These are phyloP conservation scores for Penicillium sp. DNA, from an alignment of 2,329 filamentous ascomycete species.

Conservation along the genomic window DNA sequence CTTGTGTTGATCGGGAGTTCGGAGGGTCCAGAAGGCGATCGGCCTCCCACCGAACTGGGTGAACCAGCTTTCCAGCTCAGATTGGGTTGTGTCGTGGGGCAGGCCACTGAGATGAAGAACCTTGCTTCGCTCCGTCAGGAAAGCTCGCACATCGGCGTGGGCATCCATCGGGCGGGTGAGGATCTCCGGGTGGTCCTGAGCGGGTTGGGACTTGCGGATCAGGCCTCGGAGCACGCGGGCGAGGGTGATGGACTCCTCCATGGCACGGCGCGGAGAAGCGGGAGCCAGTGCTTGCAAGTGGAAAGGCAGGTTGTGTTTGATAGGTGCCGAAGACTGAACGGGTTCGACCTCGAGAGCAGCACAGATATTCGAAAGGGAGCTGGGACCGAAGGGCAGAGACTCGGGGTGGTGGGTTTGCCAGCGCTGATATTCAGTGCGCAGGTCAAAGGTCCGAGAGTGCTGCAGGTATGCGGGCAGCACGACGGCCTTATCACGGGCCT, in stretches of 20 bases:
- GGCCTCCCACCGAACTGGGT: constrained; percentile 97
- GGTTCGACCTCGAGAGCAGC: constrained; percentile 97
- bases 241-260: constrained; percentile 96
- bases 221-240: constrained; percentile 89
- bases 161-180: constrained; percentile 95
- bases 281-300: constrained; percentile 95
- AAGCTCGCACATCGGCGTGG: constrained; percentile 91
- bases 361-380: constrained; percentile 95
- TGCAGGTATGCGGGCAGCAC: constrained; percentile 96
- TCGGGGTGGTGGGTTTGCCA: constrained; percentile 99
- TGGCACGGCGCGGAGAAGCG: constrained; percentile 90
- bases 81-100: constrained; percentile 97
- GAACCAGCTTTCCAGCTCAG: constrained; percentile 98
- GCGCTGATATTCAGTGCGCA: constrained; percentile 95
- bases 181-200: constrained; percentile 92
- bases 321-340: constrained; percentile 94
- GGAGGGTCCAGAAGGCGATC: constrained; percentile 98
- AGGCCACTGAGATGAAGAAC: constrained; percentile 97
- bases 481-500: constrained; percentile 97
- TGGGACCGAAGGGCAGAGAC: constrained; percentile 93
- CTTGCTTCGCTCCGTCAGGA: constrained; percentile 94
- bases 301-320: constrained; percentile 98
- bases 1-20: constrained; percentile 98
- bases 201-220: constrained; percentile 93
- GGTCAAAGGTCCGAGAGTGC: constrained; percentile 95